Percentiles rank a stretch among this genome's conserved stretches.
Conservation (phyloP, 2,329 filamentous ascomycete species). For the Nothophaeocryptopus gaeumannii region DNA sequence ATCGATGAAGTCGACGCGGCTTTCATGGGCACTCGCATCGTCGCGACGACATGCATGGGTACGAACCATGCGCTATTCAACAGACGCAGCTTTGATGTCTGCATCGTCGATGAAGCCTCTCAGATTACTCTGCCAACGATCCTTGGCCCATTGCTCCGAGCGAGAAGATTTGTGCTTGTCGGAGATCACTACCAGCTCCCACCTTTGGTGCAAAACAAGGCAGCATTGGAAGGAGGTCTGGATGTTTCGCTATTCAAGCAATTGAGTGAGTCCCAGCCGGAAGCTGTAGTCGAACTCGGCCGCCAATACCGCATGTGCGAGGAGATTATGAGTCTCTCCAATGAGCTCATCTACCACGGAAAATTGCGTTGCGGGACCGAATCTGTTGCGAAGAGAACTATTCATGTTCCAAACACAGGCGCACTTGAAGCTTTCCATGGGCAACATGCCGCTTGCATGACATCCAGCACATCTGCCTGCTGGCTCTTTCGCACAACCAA, state of each 20-base stretch:
- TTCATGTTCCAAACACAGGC: conserved; percentile 58
- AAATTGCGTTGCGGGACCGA: conserved; percentile 84
- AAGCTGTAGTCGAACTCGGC: conserved; percentile 84
- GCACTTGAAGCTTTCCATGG: conserved; percentile 37
- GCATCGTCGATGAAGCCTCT: conserved; percentile 96
- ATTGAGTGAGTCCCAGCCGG: conserved; percentile 81
- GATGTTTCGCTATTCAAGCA: conserved; percentile 93
- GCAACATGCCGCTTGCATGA: background rate
- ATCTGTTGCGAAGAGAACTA: conserved; percentile 65
- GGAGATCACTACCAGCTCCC: conserved; percentile 96
- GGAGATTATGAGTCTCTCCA: conserved; percentile 92
- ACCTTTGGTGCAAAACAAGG: conserved; percentile 87
- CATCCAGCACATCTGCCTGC: conserved; percentile 47
- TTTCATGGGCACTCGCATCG: conserved; percentile 83
- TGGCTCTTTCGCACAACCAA: conserved; percentile 74
- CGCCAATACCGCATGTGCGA: conserved; percentile 99
- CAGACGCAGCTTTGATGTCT: conserved; percentile 91
- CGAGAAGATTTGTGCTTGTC: conserved; percentile 87
- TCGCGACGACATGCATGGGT: conserved; percentile 91
- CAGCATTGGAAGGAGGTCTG: conserved; percentile 78
- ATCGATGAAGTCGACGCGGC: conserved; percentile 80
- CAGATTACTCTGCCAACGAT: conserved; percentile 97
- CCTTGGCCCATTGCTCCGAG: conserved; percentile 88
- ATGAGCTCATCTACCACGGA: conserved; percentile 89
- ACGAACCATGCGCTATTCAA: conserved; percentile 87